A percentile compares a stretch with the other conserved stretches of the same genome.
Conservation (phyloP, 169 alveolate species). For the Babesia ovis region DNA sequence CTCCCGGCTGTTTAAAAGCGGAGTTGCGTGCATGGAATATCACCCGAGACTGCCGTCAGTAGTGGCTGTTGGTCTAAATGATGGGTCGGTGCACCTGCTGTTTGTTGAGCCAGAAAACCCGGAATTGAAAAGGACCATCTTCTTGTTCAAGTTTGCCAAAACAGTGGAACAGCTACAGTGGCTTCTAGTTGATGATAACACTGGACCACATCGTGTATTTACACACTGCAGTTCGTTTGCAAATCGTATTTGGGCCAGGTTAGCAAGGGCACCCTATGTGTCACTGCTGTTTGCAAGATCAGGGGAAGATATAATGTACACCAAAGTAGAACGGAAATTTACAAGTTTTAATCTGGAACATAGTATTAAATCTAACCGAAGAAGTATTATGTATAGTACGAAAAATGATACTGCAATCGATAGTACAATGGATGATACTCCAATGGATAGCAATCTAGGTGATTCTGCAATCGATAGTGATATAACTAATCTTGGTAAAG, state of each 20-base stretch:
- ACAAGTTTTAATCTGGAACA: neutral
- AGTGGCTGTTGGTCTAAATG: slow-evolving; percentile 46
- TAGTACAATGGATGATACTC: neutral
- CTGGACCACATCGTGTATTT: neutral
- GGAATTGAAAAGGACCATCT: slow-evolving; percentile 1
- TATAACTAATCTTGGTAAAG: neutral
- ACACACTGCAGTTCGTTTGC: neutral
- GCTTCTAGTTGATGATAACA: slow-evolving; percentile 9
- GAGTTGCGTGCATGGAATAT: slow-evolving; percentile 6
- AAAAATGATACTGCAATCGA: neutral
- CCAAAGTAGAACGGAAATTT: neutral
- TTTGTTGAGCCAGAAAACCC: slow-evolving; percentile 48
- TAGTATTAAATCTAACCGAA: neutral
- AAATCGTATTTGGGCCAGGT: slow-evolving; percentile 51
- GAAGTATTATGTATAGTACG: neutral
- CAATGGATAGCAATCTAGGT: neutral
- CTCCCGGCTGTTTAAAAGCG: slow-evolving; percentile 7
- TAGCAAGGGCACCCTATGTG: slow-evolving; percentile 22
- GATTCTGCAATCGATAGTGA: neutral
- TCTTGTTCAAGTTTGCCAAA: neutral
- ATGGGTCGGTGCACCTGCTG: slow-evolving; percentile 51
- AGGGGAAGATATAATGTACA: neutral
- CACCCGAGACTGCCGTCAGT: slow-evolving; percentile 62
- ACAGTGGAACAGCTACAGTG: slow-evolving; percentile 42
- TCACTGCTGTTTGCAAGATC: slow-evolving; percentile 29